Evolutionary conservation across 2,329 filamentous ascomycete genomes (phyloP).

Genomic region (Colletotrichum musicola): DNA sequence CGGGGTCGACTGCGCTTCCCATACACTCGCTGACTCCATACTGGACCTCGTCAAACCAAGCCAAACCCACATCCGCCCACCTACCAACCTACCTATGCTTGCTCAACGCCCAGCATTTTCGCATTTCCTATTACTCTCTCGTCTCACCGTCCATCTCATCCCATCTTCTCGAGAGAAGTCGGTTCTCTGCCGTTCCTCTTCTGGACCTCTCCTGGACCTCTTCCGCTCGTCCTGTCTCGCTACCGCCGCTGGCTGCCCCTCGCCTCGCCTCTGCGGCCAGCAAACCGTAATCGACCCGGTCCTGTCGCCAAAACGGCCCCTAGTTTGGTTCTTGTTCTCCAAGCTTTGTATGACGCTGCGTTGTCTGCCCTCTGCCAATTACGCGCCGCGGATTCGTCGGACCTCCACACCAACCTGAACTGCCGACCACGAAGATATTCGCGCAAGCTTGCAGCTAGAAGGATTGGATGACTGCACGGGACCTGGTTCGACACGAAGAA

Average conservation of each 20-base stretch:
- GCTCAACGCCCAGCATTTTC: conserved; percentile 27
- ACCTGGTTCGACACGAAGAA: conserved; percentile 11
- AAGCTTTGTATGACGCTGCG: conserved; percentile 33
- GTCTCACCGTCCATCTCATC: conserved; percentile 20
- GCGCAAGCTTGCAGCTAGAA: conserved; percentile 34
- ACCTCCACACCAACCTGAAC: conserved; percentile 27
- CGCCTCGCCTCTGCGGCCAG: neutral
- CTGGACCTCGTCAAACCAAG: too few species aligned
- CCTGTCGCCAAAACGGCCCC: conserved; percentile 11
- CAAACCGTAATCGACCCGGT: neutral
- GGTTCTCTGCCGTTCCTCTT: neutral
- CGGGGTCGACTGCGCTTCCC: neutral
- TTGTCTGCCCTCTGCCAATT: conserved; percentile 12
- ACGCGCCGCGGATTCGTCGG: conserved; percentile 25
- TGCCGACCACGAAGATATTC: conserved; percentile 34
- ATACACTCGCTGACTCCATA: too few species aligned
- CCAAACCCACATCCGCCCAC: neutral
- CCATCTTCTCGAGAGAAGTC: conserved; percentile 13
- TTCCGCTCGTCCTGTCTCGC: neutral
- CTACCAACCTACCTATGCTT: neutral
- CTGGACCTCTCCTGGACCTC: neutral
- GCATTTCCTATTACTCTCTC: conserved; percentile 20
- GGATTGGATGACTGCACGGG: conserved; percentile 27
- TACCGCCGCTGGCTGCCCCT: neutral
- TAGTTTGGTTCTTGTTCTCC: neutral